Evolutionary conservation across 148 eudicot species (phyloP), one percentile per base, ranked within the genome.

Genomic region (Dysphania ambrosioides): DNA sequence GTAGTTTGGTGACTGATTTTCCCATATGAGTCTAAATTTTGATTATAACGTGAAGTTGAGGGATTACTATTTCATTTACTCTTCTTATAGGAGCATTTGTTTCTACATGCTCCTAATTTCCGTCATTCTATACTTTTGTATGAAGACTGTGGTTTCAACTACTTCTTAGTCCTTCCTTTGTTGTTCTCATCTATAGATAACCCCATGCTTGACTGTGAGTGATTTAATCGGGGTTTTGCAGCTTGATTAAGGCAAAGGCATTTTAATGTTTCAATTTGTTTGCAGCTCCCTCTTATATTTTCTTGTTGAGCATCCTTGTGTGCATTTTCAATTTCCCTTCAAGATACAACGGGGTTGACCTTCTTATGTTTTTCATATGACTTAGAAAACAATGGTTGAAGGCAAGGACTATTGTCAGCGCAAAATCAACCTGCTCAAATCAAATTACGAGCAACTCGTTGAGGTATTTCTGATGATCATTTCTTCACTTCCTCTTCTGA

Each of bases 361-460:
- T 72, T 81, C 42, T 62, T 71, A 13, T 68, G 65, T 4, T 65
- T 32, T 68, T 29, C 56, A n/a, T 74, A 47, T 82, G 75, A 69
- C 47, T 75, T 85, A 94, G 98, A 94, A 92, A 94, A 92, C 96
- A 40, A 94, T 92, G 98, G 77, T 27, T 7, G 96, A 90, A 80
- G 98, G 97, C 36, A 92, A 94, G 85, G 96, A 94, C 71, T 92
- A 94, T 64, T 92, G 97, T 76, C 93, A 94, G 85, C 93, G 98
- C 5, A 94, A 94, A 81, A 94, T 94, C 83, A 84, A 85, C 80
- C 81, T 94, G 82, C 89, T 94, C 72, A 92, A 90, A 75, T 94
- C 98, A 40, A 94, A 94, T 78, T 86, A 94, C 75, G 98, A 94
- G 19, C 98, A 94, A 78, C 97, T 94, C 84, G 73, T 92, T 84